Conservation (phyloP, 371 early-diverging fungal genomes). For the Syncephalastrum monosporum region DNA sequence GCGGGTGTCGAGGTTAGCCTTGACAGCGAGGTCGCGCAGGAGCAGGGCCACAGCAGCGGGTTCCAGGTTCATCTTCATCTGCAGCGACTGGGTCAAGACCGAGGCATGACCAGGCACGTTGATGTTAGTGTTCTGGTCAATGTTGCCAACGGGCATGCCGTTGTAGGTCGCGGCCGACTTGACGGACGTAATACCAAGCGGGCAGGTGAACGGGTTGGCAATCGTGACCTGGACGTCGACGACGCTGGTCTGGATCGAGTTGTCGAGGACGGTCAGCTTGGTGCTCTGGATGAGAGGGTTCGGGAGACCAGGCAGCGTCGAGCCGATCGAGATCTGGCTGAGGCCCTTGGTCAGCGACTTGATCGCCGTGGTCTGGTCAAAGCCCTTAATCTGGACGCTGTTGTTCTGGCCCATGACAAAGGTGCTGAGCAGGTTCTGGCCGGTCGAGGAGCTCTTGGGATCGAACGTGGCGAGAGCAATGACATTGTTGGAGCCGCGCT, state of each 20-base stretch:
- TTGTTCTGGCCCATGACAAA: constrained; percentile 56
- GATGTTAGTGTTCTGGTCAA: constrained; percentile 43
- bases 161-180: constrained; percentile 41
- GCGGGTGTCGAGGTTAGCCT: constrained; percentile 39
- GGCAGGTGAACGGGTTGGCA: constrained; percentile 55
- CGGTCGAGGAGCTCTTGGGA: constrained; percentile 43
- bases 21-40: constrained; percentile 45
- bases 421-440: constrained; percentile 45
- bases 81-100: constrained; percentile 27
- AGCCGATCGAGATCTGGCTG: constrained; percentile 34
- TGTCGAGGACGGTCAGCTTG: constrained; percentile 37
- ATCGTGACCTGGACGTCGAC: constrained; percentile 47
- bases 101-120: constrained; percentile 32
- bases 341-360: constrained; percentile 49
- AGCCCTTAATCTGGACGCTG: constrained; percentile 43
- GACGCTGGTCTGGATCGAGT: constrained; percentile 39
- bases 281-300: constrained; percentile 43
- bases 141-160: constrained; percentile 51
- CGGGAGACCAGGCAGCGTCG: constrained; percentile 49
- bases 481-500: constrained; percentile 44
- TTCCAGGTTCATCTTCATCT: constrained; percentile 40
- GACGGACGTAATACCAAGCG: constrained; percentile 46
- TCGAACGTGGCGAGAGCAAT: constrained; percentile 44
- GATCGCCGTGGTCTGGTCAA: constrained; percentile 40
- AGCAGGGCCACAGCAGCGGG: constrained; percentile 39